A percentile compares a stretch with the other conserved stretches of the same genome.
Evolutionary conservation across 2,329 filamentous ascomycete genomes (phyloP).

Genomic region (Diaporthe sp.): DNA sequence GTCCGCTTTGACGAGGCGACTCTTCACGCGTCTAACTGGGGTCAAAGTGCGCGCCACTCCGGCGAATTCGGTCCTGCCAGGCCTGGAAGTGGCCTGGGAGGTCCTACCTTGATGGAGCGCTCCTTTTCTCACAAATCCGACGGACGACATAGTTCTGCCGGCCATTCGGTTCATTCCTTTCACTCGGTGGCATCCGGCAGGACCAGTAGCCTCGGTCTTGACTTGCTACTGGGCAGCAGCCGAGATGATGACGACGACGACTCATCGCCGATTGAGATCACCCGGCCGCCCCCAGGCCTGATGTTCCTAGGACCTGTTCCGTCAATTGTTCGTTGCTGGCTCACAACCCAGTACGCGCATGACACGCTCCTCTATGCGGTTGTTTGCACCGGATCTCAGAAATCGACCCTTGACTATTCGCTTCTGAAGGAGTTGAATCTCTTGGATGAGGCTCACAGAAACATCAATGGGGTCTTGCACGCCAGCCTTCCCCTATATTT

Average conservation of each 20-base stretch:
- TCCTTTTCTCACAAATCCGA: constrained; percentile 96
- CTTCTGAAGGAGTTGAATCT: constrained; percentile 82
- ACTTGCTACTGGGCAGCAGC: constrained; percentile 74
- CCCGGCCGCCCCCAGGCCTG: constrained; percentile 83
- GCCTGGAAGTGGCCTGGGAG: constrained; percentile 83
- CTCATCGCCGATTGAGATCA: constrained; percentile 76
- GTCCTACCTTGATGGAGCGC: constrained; percentile 87
- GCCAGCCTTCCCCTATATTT: constrained; percentile 88
- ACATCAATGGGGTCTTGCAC: constrained; percentile 74
- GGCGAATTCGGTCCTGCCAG: constrained; percentile 84
- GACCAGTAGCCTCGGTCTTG: constrained; percentile 89
- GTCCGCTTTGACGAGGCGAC: constrained; percentile 98
- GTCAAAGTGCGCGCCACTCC: constrained; percentile 83
- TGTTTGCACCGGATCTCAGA: constrained; percentile 91
- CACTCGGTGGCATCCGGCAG: constrained; percentile 82
- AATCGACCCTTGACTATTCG: constrained; percentile 82
- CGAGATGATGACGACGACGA: constrained; percentile 62
- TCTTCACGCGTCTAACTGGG: constrained; percentile 88
- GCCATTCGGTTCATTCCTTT: constrained; percentile 77
- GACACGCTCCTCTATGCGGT: constrained; percentile 91
- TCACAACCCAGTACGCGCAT: constrained; percentile 91
- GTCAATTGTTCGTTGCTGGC: constrained; percentile 95
- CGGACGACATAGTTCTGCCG: constrained; percentile 93
- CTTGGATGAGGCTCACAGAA: constrained; percentile 72
- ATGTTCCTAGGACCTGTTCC: constrained; percentile 90